Evolutionary conservation across 148 eudicot species (phyloP), one percentile per base, ranked within the genome.

Genomic region (Dysphania ambrosioides): DNA sequence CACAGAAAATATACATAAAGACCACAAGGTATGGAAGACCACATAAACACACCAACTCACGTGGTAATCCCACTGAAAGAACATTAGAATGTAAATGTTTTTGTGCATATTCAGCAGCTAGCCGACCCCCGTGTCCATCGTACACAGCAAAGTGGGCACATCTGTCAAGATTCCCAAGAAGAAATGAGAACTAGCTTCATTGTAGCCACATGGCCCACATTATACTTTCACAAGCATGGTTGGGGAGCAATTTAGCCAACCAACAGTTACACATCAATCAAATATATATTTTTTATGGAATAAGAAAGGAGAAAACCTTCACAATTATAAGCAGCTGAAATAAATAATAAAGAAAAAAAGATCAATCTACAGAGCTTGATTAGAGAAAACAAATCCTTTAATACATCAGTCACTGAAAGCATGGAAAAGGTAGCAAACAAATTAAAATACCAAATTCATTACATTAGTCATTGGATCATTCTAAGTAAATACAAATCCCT

Each of bases 41-140:
- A 81, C 65, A 76, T 76, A 66, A 78, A 91, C 97, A 91, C 88
- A 91, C 97, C 97, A 83, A 91, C 97, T 91, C 97, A 91, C 93
- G 97, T 91, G 93, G 92, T 86, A 91, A 89, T 89, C 97, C 97
- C 34, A 90, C 97, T n/a, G 84, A 81, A 66, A 89, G 86, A 81
- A 91, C 91, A 77, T 85, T 86, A 38, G 64, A 51, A 78, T 89
- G 93, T 77, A 91, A 78, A 84, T 91, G 88, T 68, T 86, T 88
- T 82, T 86, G 93, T 0, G 86, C 92, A 78, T 87, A 91, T 80
- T 89, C 92, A 70, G 93, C 97, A 51, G 97, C 97, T 73, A 85
- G 71, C 36, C 91, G 89, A 74, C 97, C 97, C 75, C 97, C 97
- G 77, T 91, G 97, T 73, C 97, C 97, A 82, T 91, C 97, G 78